Conservation (phyloP, 2,329 filamentous ascomycete species). For the Hymenoscyphus infarciens region DNA sequence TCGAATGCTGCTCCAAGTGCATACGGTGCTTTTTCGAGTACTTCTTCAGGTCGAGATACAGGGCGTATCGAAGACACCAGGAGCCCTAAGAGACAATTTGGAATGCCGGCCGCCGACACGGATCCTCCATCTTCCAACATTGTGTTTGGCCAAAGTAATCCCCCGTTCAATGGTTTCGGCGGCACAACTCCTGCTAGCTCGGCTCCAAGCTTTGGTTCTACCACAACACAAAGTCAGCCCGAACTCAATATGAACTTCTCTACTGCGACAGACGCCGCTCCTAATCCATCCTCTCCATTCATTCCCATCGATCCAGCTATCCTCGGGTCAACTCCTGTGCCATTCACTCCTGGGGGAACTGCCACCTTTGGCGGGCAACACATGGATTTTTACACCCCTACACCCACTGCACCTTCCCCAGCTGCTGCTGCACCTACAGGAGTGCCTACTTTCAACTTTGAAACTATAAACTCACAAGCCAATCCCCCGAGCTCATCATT, state of each 20-base stretch:
- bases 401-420: neutral
- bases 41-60: slow-evolving; percentile 14
- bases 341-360: neutral
- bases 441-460: slow-evolving; percentile 17
- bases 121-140: neutral
- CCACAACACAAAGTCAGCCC: slow-evolving; percentile 9
- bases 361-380: neutral
- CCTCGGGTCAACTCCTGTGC: no score
- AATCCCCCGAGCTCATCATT: slow-evolving; percentile 12
- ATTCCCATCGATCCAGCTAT: no score
- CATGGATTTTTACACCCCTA: slow-evolving; percentile 5
- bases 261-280: slow-evolving; percentile 17
- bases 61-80: slow-evolving; percentile 20
- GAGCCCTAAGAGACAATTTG: slow-evolving; percentile 25
- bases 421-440: neutral
- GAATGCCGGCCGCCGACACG: slow-evolving; percentile 1
- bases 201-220: slow-evolving; percentile 10
- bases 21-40: no score
- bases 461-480: slow-evolving; percentile 3
- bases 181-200: no score
- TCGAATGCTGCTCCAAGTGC: neutral
- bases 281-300: slow-evolving; percentile 12
- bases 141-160: slow-evolving; percentile 6
- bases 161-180: neutral
- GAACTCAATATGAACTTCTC: slow-evolving; percentile 16